Evolutionary conservation across 345 rosid species (phyloP), one percentile per base, ranked within the genome.

Genomic region (Murraya paniculata): DNA sequence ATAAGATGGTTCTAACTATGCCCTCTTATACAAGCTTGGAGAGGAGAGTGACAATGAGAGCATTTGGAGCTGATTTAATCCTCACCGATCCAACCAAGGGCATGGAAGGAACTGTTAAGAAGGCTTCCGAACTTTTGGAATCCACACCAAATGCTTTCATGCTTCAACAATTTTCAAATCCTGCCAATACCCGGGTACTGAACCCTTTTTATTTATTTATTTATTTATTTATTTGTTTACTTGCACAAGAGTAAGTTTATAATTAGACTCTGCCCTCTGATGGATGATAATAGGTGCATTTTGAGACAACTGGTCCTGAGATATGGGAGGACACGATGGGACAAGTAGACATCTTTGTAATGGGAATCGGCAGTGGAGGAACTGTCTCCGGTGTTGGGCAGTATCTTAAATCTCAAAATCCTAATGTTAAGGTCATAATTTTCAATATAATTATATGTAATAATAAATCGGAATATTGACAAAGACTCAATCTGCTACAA

Each of bases 331-430:
- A 93, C 62, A 91, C 99, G 4, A 85, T 82, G 69, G 97, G 99
- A 22, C 84, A 91, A 78, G 98, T 96, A 1, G 99, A 96, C 78
- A 94, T 96, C 35, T 96, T 93, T 60, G 91, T 96, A 22, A 96
- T 94, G 98, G 99, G 99, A 79, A 94, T 96, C 31, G 99, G 98
- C 50, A 93, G 99, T 70, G 99, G 99, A 58, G 99, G 99, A 36
- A 96, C 99, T 0, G 99, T 96, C 35, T 84, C 97, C 22, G 99
- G 99, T 2, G 99, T 96, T 27, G 97, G 99, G 6, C 97, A 84
- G 80, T 96, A 92, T 78, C 97, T 96, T 21, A 96, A 96, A 72
- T 94, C 99, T 62, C 85, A 88, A 78, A 96, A 94, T 86, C 99
- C 98, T 33, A 90, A 92, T 78, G 97, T 96, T 41, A 89, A 96